phyloP scores from a whole-genome alignment of 306 rosid genomes.

The Trifolium subterraneum region DNA sequence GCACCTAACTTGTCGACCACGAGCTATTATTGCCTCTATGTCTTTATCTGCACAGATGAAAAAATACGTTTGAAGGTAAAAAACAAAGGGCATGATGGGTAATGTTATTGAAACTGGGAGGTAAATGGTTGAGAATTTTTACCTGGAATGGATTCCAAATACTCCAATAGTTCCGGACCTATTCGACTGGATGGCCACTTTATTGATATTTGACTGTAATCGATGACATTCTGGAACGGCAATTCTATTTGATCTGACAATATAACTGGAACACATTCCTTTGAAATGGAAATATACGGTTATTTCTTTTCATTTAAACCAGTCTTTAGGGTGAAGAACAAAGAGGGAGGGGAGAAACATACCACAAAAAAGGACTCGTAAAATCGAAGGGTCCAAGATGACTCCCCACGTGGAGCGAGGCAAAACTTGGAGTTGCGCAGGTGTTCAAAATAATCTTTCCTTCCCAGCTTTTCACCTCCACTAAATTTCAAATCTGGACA shows the following conservation, averaged over 20 bases:
- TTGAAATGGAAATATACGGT: conserved; percentile 36
- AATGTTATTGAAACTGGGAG: conserved; percentile 29
- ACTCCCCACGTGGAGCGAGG: conserved; percentile 96
- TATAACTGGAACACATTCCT: conserved; percentile 97
- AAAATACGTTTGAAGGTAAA: neutral
- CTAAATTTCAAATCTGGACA: conserved; percentile 94
- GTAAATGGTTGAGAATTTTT: conserved; percentile 12
- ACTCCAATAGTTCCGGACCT: conserved; percentile 83
- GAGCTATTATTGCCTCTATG: conserved; percentile 72
- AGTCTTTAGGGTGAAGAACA: neutral
- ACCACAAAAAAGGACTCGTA: conserved; percentile 97
- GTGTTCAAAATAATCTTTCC: conserved; percentile 85
- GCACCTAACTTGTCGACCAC: conserved; percentile 78
- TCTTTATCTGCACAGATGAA: conserved; percentile 59
- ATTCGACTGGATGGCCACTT: conserved; percentile 92
- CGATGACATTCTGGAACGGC: conserved; percentile 93
- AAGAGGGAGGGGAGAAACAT: conserved; percentile 39
- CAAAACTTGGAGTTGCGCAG: conserved; percentile 88
- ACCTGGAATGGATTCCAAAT: conserved; percentile 95
- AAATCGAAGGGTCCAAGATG: conserved; percentile 98
- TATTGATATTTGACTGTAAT: conserved; percentile 83
- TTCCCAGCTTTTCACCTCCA: conserved; percentile 76
- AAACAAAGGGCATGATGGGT: neutral
- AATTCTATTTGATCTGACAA: conserved; percentile 85
- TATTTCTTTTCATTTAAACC: conserved; percentile 26